These are phyloP conservation scores for Betula pendula DNA, from an alignment of 306 rosid species.

Conservation along the genomic window DNA sequence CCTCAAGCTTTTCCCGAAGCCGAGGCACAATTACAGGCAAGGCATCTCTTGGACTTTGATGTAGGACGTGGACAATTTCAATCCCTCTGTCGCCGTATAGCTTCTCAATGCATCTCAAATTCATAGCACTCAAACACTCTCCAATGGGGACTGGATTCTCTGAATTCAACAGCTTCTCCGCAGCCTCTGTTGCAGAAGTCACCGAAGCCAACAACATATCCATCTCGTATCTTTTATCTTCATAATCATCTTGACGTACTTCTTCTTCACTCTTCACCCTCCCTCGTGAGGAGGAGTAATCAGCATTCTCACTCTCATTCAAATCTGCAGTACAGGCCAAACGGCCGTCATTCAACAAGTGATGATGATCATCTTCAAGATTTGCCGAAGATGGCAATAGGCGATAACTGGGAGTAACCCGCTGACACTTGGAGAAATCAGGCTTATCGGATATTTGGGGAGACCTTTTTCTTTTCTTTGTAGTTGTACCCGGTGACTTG, in stretches of 20 bases:
- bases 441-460: too few species aligned
- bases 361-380: too few species aligned
- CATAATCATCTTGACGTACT: neutral
- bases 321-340: too few species aligned
- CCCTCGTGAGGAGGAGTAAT: too few species aligned
- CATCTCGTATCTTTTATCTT: neutral
- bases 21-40: neutral
- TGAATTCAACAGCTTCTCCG: neutral
- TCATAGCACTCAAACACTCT: neutral
- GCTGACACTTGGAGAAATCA: too few species aligned
- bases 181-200: neutral
- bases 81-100: neutral
- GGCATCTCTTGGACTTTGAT: neutral
- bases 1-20: neutral
- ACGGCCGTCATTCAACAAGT: too few species aligned
- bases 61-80: neutral
- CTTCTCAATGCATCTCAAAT: neutral
- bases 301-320: too few species aligned
- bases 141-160: neutral
- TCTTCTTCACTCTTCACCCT: neutral
- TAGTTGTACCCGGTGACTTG: too few species aligned
- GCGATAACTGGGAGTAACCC: too few species aligned
- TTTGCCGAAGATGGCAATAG: too few species aligned
- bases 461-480: too few species aligned
- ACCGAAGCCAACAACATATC: neutral